Evolutionary conservation across 495 filamentous ascomycete genomes (phyloP).

Genomic region (Aspergillus ostianus): DNA sequence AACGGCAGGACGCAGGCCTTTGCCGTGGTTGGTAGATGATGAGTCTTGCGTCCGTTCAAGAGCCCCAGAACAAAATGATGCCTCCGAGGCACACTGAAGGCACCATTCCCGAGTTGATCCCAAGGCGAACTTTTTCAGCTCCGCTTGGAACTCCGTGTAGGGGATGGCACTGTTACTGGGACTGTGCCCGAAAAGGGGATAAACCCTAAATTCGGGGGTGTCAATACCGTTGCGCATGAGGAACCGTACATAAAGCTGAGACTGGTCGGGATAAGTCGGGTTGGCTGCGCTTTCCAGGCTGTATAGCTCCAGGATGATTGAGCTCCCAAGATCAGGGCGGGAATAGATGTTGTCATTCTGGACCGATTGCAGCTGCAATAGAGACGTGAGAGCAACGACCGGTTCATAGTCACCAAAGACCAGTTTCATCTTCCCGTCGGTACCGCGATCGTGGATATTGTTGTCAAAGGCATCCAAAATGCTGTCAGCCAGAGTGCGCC

Average conservation of each 20-base stretch:
- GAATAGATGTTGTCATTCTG: conserved; percentile 63
- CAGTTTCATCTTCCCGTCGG: conserved; percentile 55
- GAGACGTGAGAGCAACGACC: conserved; percentile 73
- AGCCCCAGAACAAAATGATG: conserved; percentile 56
- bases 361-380: conserved; percentile 53
- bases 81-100: conserved; percentile 58
- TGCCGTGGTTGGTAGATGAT: conserved; percentile 10
- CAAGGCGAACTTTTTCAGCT: conserved; percentile 62
- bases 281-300: conserved; percentile 50
- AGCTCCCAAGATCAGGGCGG: conserved; percentile 65
- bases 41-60: conserved; percentile 6
- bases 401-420: conserved; percentile 70
- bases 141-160: conserved; percentile 60
- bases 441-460: conserved; percentile 43
- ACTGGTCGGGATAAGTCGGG: conserved; percentile 46
- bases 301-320: conserved; percentile 73
- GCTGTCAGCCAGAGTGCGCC: conserved; percentile 62
- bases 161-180: conserved; percentile 50
- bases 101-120: conserved; percentile 67
- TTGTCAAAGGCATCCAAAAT: conserved; percentile 54
- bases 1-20: conserved; percentile 39
- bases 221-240: conserved; percentile 73
- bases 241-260: conserved; percentile 71
- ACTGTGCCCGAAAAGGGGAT: conserved; percentile 64
- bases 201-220: conserved; percentile 48